Conservation (phyloP, 2,329 filamentous ascomycete species). For the Xylariales sp. region DNA sequence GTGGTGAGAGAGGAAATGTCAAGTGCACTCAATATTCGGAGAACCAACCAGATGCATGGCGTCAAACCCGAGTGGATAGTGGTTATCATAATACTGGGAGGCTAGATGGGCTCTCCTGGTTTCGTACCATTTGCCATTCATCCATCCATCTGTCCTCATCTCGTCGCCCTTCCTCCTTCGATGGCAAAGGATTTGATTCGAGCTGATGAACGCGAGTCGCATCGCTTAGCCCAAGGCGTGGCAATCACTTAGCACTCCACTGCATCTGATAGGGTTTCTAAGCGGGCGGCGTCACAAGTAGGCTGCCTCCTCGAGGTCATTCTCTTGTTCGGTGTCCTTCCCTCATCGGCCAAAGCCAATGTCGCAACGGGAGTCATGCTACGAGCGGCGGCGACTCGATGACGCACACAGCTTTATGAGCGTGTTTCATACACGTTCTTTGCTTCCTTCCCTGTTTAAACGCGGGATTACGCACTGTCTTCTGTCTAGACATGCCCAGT, state of each 20-base stretch:
- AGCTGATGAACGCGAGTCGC: too few species aligned
- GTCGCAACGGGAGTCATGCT: not conserved
- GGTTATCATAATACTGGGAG: not conserved
- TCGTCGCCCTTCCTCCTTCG: too few species aligned
- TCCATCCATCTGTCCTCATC: too few species aligned
- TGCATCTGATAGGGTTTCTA: too few species aligned
- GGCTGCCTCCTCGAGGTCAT: not conserved
- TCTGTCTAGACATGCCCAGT: too few species aligned
- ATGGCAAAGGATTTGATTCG: too few species aligned
- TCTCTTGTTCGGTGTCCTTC: not conserved
- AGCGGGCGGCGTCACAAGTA: too few species aligned
- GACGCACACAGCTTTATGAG: not conserved
- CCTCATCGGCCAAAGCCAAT: not conserved
- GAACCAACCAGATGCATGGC: not conserved
- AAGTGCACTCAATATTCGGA: not conserved
- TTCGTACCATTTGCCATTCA: not conserved
- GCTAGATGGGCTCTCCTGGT: not conserved
- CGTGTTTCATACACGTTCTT: slow-evolving; percentile 1
- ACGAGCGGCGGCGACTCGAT: not conserved
- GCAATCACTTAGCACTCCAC: too few species aligned
- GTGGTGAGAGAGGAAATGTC: not conserved
- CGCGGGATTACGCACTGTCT: not conserved
- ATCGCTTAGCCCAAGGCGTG: too few species aligned
- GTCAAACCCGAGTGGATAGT: not conserved
- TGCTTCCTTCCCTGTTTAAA: not conserved